A percentile compares a stretch with the other conserved stretches of the same genome.
phyloP scores from a whole-genome alignment of 2,329 filamentous ascomycete genomes.

The Didymella pinodella region DNA sequence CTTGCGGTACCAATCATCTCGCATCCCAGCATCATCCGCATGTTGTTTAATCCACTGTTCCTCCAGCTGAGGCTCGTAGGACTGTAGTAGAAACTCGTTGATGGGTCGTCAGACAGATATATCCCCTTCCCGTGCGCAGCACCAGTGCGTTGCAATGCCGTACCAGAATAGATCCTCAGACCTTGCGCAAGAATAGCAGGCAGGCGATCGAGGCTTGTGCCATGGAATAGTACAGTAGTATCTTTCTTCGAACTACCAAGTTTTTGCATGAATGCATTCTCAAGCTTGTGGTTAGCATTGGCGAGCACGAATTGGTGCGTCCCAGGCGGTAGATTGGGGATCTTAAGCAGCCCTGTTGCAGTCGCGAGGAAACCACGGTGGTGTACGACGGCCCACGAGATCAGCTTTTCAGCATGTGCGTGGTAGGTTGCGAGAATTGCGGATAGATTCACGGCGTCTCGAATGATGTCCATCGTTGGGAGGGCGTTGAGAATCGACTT shows the following conservation, averaged over 20 bases:
- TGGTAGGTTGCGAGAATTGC: conserved; percentile 24
- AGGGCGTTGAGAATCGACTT: conserved; percentile 37
- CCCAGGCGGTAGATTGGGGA: conserved; percentile 39
- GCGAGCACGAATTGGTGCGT: conserved; percentile 47
- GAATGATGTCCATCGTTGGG: conserved; percentile 34
- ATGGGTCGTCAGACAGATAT: conserved; percentile 43
- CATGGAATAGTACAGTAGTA: conserved; percentile 45
- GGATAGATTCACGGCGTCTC: conserved; percentile 28
- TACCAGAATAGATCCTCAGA: conserved; percentile 37
- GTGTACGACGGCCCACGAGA: conserved; percentile 42
- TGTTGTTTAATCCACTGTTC: conserved; percentile 37
- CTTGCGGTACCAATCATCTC: conserved; percentile 37
- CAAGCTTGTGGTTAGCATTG: conserved; percentile 38
- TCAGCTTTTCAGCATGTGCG: conserved; percentile 34
- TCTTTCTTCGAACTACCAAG: conserved; percentile 11
- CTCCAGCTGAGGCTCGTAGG: conserved; percentile 34
- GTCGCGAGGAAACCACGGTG: conserved; percentile 42
- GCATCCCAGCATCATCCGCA: conserved; percentile 41
- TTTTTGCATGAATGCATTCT: conserved; percentile 30
- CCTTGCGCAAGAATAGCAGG: conserved; percentile 44
- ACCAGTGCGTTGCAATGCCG: conserved; percentile 40
- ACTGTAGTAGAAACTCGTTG: conserved; percentile 37
- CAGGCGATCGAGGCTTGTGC: conserved; percentile 44
- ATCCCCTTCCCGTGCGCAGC: conserved; percentile 46
- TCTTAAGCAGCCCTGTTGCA: conserved; percentile 34